Evolutionary conservation across 2,329 filamentous ascomycete species (phyloP), one percentile per base, ranked within the genome.

Genomic region (Pseudogymnoascus destructans): DNA sequence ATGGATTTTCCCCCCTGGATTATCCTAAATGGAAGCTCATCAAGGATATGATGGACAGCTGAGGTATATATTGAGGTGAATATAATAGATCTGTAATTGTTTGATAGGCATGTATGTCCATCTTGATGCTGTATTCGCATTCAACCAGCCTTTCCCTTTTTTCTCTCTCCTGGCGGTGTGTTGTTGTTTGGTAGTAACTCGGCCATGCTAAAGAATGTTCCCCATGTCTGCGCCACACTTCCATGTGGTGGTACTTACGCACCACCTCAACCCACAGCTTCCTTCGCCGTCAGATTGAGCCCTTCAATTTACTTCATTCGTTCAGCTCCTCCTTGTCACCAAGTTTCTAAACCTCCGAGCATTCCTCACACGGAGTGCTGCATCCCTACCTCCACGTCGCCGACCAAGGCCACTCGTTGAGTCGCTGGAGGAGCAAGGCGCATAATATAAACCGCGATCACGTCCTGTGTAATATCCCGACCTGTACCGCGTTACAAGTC

Each of bases 401-500:
- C 21, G 40, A 46, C 40, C 21, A 8, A 15, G 21, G 40, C 19
- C 21, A 46, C 21, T 25, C 40, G 40, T 25, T 25, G 40, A 25
- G 9, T 46, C 40, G 21, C 21, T 46, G 21, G 40, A 46, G 21
- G 40, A 46, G 11, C 40, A 19, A 46, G 40, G 40, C 40, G 40
- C 40, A 46, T 46, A 46, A 46, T 7, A 46, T 46, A 46, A 42
- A 42, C 38, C 10, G 38, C 38, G 11, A 42, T 19, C 40, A 46
- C 40, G 40, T 46, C 40, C 40, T 46, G 13, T 13, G 21, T 46
- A 46, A 46, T 46, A 46, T 46, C 40, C 40, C 21, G 40, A 46
- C 40, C 21, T 46, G 40, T 46, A 46, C 40, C 40, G 40, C 40
- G 40, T 46, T 46, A 46, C 40, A 46, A 46, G 40, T 46, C 40